These are phyloP conservation scores for Larix kaempferi DNA, from an alignment of 75 land plant species.

Conservation along the genomic window DNA sequence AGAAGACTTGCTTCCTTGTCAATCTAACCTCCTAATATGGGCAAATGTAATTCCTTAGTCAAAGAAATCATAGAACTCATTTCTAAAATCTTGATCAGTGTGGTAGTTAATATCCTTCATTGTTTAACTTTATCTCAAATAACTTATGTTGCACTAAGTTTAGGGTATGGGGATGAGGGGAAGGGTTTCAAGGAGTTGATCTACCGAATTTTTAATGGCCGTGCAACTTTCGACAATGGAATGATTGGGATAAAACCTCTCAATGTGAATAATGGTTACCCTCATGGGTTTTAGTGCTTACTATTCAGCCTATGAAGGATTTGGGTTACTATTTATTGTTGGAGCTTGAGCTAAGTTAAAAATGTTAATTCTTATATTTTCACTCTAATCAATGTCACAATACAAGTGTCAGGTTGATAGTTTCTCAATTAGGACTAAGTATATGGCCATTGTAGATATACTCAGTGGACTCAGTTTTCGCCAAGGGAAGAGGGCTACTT, in stretches of 20 bases:
- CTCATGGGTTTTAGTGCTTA: slow-evolving; percentile 3
- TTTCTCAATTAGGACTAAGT: not conserved
- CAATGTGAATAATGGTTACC: not conserved
- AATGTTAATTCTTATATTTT: not conserved
- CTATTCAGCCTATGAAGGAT: not conserved
- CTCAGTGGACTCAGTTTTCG: not conserved
- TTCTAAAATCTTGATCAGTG: too few relatives aligned
- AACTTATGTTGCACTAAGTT: too few relatives aligned
- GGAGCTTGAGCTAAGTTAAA: not conserved
- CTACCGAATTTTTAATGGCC: not conserved
- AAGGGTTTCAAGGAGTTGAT: too few relatives aligned
- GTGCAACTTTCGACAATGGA: not conserved
- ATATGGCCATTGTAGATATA: slow-evolving; percentile 5
- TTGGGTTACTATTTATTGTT: not conserved
- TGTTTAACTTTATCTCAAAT: too few relatives aligned
- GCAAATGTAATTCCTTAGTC: too few relatives aligned
- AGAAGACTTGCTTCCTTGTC: too few relatives aligned
- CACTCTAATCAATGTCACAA: not conserved
- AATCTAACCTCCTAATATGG: too few relatives aligned
- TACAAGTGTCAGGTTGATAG: not conserved
- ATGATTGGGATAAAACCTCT: not conserved
- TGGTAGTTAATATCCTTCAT: too few relatives aligned
- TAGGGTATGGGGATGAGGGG: too few relatives aligned
- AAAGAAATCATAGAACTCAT: too few relatives aligned
- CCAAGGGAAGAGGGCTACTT: not conserved